Evolutionary conservation across 441 rosid genomes (phyloP).

Genomic region (Sinapis alba): DNA sequence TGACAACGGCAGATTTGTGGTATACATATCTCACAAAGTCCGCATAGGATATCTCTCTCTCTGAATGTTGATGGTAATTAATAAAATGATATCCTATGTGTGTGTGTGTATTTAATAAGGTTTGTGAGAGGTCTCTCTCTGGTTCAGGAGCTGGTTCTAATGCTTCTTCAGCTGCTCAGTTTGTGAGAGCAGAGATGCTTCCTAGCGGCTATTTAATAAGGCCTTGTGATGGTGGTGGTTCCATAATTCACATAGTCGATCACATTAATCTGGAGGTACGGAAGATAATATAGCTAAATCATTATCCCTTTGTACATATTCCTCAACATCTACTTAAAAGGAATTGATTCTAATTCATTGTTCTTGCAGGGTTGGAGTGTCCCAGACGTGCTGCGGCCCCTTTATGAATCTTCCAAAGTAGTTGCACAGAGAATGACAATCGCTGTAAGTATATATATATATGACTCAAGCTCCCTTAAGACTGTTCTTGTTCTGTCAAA

Average conservation of each 20-base stretch:
- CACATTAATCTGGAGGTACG: slow-evolving; percentile 90
- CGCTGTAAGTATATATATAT: slow-evolving; percentile 55
- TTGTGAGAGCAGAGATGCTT: slow-evolving; percentile 95
- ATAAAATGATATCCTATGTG: neutral
- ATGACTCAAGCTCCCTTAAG: neutral
- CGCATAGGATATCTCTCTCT: neutral
- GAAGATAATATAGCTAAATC: neutral
- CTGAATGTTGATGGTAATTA: neutral
- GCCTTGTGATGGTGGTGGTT: slow-evolving; percentile 99
- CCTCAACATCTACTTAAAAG: neutral
- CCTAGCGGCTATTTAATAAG: slow-evolving; percentile 98
- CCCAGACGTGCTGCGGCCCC: slow-evolving; percentile 95
- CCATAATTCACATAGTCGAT: slow-evolving; percentile 96
- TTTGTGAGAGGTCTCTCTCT: slow-evolving; percentile 97
- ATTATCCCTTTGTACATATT: neutral
- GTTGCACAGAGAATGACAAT: slow-evolving; percentile 94
- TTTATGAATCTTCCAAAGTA: slow-evolving; percentile 87
- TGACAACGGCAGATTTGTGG: slow-evolving; percentile 99
- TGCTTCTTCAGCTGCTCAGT: slow-evolving; percentile 76
- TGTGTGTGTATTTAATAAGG: slow-evolving; percentile 41
- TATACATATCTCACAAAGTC: slow-evolving; percentile 37
- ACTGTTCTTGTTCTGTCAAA: neutral
- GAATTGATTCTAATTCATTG: neutral
- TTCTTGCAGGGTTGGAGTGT: slow-evolving; percentile 81
- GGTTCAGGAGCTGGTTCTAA: slow-evolving; percentile 93